Evolutionary conservation across 164 flowering plant species (phyloP).

Genomic region (Tetracentron sinense): DNA sequence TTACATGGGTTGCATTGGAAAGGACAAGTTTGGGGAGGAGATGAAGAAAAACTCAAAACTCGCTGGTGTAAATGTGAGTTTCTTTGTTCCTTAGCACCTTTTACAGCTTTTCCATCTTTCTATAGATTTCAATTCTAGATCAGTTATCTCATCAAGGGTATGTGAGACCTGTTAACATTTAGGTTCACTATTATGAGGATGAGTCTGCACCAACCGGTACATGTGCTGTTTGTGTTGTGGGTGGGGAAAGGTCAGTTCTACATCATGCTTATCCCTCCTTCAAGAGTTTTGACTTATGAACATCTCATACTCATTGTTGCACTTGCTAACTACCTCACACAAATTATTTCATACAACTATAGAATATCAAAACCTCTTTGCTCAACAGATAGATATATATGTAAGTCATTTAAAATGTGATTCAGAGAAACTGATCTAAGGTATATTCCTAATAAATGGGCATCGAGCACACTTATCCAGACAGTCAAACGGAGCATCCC

Average conservation of each 20-base stretch:
- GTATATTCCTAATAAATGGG: too few relatives aligned
- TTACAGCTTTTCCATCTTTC: neutral
- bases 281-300: too few relatives aligned
- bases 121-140: neutral
- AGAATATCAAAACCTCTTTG: too few relatives aligned
- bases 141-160: neutral
- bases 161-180: constrained; percentile 7
- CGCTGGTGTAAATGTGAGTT: constrained; percentile 87
- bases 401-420: too few relatives aligned
- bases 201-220: constrained; percentile 87
- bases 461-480: too few relatives aligned
- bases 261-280: too few relatives aligned
- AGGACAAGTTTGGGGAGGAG: constrained; percentile 95
- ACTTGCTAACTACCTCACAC: too few relatives aligned
- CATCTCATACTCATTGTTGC: too few relatives aligned
- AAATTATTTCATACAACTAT: too few relatives aligned
- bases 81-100: neutral
- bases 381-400: too few relatives aligned
- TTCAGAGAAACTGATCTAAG: too few relatives aligned
- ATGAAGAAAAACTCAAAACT: constrained; percentile 68
- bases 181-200: constrained; percentile 92
- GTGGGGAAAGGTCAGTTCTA: constrained; percentile 82
- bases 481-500: too few relatives aligned
- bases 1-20: constrained; percentile 91
- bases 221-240: constrained; percentile 94